phyloP scores from a whole-genome alignment of 805 yeast species.

The Phaffomyces antillensis region DNA sequence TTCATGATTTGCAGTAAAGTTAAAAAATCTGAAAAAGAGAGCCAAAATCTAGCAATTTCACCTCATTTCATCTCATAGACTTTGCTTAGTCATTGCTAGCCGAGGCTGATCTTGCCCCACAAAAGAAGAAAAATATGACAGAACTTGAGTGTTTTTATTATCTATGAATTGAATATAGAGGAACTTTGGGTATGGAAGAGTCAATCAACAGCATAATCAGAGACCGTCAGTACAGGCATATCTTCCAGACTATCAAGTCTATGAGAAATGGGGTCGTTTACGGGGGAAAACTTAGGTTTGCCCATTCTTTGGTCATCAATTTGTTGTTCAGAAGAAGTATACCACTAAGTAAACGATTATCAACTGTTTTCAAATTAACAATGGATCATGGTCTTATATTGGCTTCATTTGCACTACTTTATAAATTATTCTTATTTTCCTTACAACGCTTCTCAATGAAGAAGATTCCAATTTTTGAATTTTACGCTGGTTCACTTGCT shows the following conservation, averaged over 20 bases:
- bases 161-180: too few relatives aligned
- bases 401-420: slow-evolving; percentile 49
- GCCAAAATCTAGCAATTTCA: too few relatives aligned
- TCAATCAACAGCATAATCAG: slow-evolving; percentile 20
- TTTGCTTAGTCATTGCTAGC: too few relatives aligned
- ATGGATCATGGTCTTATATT: slow-evolving; percentile 47
- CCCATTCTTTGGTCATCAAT: slow-evolving; percentile 58
- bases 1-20: too few relatives aligned
- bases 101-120: too few relatives aligned
- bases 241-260: slow-evolving; percentile 32
- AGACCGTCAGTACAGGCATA: slow-evolving; percentile 29
- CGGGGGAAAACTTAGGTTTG: slow-evolving; percentile 55
- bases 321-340: slow-evolving; percentile 33
- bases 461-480: slow-evolving; percentile 13
- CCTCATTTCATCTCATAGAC: too few relatives aligned
- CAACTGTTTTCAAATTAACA: slow-evolving; percentile 44
- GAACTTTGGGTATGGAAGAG: slow-evolving; percentile 1
- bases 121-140: too few relatives aligned
- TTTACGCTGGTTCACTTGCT: slow-evolving; percentile 31
- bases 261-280: slow-evolving; percentile 42
- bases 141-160: too few relatives aligned
- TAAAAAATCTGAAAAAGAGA: too few relatives aligned
- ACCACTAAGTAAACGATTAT: slow-evolving; percentile 34
- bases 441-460: slow-evolving; percentile 20
- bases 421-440: slow-evolving; percentile 32